Evolutionary conservation across 2,329 filamentous ascomycete species (phyloP).

Genomic region (Xylaria sp.): DNA sequence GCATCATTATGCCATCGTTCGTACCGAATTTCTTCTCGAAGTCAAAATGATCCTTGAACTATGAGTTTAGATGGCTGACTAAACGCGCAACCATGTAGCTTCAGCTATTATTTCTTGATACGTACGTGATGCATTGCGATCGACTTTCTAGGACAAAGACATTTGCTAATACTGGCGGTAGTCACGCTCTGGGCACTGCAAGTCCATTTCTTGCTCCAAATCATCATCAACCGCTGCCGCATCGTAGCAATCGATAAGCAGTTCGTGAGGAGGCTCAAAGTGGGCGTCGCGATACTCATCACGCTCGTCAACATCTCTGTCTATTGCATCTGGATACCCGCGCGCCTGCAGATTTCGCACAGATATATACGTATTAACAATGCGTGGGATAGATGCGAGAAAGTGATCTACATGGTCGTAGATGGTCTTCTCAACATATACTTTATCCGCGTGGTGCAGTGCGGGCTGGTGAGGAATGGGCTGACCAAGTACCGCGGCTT

Average conservation of each 20-base stretch:
- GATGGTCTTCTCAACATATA: conserved; percentile 56
- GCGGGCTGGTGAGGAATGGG: conserved; percentile 52
- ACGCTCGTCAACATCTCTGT: conserved; percentile 57
- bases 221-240: conserved; percentile 59
- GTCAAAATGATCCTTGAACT: too few relatives aligned
- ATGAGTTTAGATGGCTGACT: neutral
- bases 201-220: conserved; percentile 58
- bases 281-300: conserved; percentile 52
- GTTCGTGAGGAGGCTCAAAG: conserved; percentile 49
- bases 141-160: neutral
- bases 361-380: conserved; percentile 52
- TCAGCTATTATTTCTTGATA: conserved; percentile 1
- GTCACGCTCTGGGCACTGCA: conserved; percentile 49
- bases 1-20: conserved; percentile 26
- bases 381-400: conserved; percentile 59
- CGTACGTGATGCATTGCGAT: neutral
- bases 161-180: neutral
- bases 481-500: conserved; percentile 55
- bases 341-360: conserved; percentile 50
- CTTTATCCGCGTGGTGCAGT: conserved; percentile 54
- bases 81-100: neutral
- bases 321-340: conserved; percentile 60
- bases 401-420: conserved; percentile 55
- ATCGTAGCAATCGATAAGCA: conserved; percentile 50
- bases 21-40: neutral